Evolutionary conservation across 1,284 basidiomycete genomes (phyloP), one percentile per base, ranked within the genome.

Genomic region (Ceratobasidium sp.): DNA sequence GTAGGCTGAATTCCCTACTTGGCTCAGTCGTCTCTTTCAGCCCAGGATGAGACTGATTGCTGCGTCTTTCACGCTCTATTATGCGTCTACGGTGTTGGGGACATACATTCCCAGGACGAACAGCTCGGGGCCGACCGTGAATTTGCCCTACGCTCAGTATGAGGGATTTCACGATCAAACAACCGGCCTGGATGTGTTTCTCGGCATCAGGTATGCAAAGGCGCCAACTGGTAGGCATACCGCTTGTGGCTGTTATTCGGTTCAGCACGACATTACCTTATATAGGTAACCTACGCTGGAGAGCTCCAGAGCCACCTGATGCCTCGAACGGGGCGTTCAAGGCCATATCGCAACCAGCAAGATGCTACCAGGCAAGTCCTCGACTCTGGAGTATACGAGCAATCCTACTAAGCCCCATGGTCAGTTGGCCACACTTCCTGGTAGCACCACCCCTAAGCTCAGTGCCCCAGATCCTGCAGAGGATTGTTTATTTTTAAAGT

Each of bases 401-500:
- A 21, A 14, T 23, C 10, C 18, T 34, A 8, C 34, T 58, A 32
- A 48, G 16, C 28, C 1, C n/a, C 14, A 18, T 5, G 6, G 18
- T 53, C 39, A 69, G 65, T 36, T 69, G 36, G 21, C 45, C 18
- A n/a, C 46, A n/a, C 46, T 57, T 10, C 6, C n/a, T 26, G 65
- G 52, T 8, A 16, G 43, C 23, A 50, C 32, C 6, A 21, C 1
- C 52, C 30, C n/a, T 26, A 60, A 50, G 4, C 65, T 52, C 4
- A 52, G 65, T 32, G 65, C 57, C 12, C 65, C 65, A 28, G 52
- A 53, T n/a, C 52, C 65, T 21, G 30, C 32, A 10, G 67, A 70
- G 39, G 67, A 70, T 41, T 70, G 67, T 48, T 58, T 70, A 48
- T 70, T 58, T 26, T 23, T 70, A 21, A 70, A 58, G 65, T 69